Conservation (phyloP, 179 eudicot species). For the Heliamphora pulchella region DNA sequence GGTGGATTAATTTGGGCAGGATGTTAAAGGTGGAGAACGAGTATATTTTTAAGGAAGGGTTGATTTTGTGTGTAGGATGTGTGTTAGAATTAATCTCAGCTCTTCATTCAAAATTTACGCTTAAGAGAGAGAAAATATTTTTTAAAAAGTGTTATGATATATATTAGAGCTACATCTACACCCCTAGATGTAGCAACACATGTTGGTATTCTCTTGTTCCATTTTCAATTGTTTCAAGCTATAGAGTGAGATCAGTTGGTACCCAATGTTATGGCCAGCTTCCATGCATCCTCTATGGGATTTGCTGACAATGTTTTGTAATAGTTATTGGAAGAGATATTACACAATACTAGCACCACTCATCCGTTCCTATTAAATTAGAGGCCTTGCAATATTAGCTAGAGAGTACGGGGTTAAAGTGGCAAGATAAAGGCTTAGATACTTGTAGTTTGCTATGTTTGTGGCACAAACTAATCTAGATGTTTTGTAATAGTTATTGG, state of each 20-base stretch:
- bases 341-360: too few species aligned
- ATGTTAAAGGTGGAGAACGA: too few species aligned
- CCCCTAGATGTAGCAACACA: background rate
- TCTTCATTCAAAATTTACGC: too few species aligned
- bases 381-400: background rate
- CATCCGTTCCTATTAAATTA: background rate
- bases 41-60: too few species aligned
- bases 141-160: too few species aligned
- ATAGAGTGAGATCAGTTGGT: background rate
- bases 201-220: too few species aligned
- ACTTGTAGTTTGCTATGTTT: background rate
- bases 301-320: background rate
- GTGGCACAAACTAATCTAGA: background rate
- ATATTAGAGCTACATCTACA: background rate
- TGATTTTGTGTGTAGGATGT: too few species aligned
- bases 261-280: background rate
- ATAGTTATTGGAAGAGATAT: background rate
- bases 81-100: too few species aligned
- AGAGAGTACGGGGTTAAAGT: background rate
- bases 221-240: background rate
- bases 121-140: too few species aligned
- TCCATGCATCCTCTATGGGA: constrained; percentile 2
- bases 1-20: too few species aligned
- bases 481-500: background rate
- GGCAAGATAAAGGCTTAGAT: background rate